A percentile compares a stretch with the other conserved stretches of the same genome.
These are phyloP conservation scores for Aciculoconidium aculeatum DNA, from an alignment of 805 yeast genomes.

Conservation along the genomic window DNA sequence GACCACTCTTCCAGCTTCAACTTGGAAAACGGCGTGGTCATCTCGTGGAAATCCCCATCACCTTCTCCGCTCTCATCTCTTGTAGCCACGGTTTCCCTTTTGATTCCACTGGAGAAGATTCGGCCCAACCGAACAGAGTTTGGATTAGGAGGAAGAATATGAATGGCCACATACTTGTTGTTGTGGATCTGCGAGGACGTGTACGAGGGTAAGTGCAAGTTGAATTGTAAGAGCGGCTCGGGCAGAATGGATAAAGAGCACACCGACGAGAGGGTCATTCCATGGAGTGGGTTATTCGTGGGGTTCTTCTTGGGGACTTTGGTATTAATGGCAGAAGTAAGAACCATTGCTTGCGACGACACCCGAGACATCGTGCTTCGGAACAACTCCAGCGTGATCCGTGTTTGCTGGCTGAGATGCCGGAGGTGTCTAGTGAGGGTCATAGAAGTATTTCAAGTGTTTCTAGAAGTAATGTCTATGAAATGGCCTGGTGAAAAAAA, in stretches of 20 bases:
- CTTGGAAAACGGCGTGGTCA: conserved; percentile 52
- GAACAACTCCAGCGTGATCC: too few species aligned
- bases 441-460: too few species aligned
- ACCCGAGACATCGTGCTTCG: conserved; percentile 31
- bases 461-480: too few species aligned
- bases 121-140: conserved; percentile 56
- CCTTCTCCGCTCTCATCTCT: conserved; percentile 19
- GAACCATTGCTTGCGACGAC: conserved; percentile 38
- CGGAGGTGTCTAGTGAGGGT: too few species aligned
- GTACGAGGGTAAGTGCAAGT: conserved; percentile 78
- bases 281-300: too few species aligned
- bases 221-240: conserved; percentile 74
- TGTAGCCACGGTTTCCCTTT: conserved; percentile 36
- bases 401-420: too few species aligned
- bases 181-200: conserved; percentile 65
- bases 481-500: too few species aligned
- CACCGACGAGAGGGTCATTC: conserved; percentile 83
- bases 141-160: conserved; percentile 59
- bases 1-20: conserved; percentile 27
- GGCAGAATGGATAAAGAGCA: conserved; percentile 78
- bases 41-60: conserved; percentile 36
- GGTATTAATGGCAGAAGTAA: conserved; percentile 28
- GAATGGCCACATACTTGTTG: conserved; percentile 60
- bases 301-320: conserved; percentile 4
- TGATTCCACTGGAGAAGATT: conserved; percentile 54